These are phyloP conservation scores for Rhytidiadelphus loreus DNA, from an alignment of 225 moss, liverwort and hornwort genomes.

Conservation along the genomic window DNA sequence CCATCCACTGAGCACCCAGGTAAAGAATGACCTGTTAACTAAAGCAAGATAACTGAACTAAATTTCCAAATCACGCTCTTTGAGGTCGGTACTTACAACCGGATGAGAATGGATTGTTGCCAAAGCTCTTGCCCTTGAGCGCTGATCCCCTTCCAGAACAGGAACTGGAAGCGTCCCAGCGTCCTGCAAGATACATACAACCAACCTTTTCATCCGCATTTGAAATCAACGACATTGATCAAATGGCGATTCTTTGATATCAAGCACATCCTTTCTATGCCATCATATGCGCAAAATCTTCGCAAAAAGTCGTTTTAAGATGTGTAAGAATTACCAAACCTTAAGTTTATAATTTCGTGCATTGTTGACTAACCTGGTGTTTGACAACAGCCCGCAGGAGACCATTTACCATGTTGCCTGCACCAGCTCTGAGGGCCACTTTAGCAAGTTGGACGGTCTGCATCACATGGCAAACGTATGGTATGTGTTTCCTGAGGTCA, in stretches of 20 bases:
- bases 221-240: neutral
- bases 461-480: neutral
- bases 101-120: slow-evolving; percentile 76
- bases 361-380: slow-evolving; percentile 36
- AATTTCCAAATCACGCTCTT: neutral
- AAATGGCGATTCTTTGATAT: neutral
- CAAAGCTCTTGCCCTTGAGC: slow-evolving; percentile 62
- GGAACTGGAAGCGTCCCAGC: slow-evolving; percentile 48
- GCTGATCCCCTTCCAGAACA: slow-evolving; percentile 56
- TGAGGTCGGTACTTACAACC: slow-evolving; percentile 41
- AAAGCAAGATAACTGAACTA: neutral
- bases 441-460: slow-evolving; percentile 73
- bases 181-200: slow-evolving; percentile 12
- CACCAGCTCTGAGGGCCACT: slow-evolving; percentile 62
- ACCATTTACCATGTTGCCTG: slow-evolving; percentile 71
- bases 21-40: neutral
- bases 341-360: neutral
- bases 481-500: neutral
- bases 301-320: neutral
- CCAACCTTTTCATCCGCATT: neutral
- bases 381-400: slow-evolving; percentile 43
- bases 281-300: neutral
- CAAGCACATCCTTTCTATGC: neutral
- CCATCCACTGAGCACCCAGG: slow-evolving; percentile 61
- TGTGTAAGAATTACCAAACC: neutral